phyloP scores from a whole-genome alignment of 2,329 filamentous ascomycete genomes.

The Verticillium longisporum region DNA sequence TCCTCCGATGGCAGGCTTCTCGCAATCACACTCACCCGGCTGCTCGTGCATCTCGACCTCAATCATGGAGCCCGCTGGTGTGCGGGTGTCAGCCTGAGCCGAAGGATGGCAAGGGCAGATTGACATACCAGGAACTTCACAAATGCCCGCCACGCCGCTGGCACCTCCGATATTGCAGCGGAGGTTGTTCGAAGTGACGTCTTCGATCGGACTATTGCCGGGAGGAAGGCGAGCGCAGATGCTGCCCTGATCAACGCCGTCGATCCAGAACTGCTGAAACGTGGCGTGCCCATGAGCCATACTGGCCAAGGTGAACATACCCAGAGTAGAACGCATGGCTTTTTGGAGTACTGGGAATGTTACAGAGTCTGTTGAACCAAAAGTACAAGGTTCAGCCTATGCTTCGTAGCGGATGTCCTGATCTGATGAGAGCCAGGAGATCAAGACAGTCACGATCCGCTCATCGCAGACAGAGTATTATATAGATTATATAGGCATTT shows the following conservation, averaged over 20 bases:
- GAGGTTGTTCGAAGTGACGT: conserved; percentile 30
- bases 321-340: conserved; percentile 10
- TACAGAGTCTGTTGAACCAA: too few relatives aligned
- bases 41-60: conserved; percentile 42
- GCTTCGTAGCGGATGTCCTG: background rate
- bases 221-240: conserved; percentile 11
- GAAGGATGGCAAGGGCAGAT: background rate
- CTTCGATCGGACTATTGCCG: conserved; percentile 33
- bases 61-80: conserved; percentile 26
- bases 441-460: too few relatives aligned
- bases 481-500: background rate
- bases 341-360: background rate
- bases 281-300: conserved; percentile 34
- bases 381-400: background rate
- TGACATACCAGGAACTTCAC: background rate
- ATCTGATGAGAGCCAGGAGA: background rate
- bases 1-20: conserved; percentile 42
- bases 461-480: background rate
- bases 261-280: conserved; percentile 42
- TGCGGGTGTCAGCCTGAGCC: conserved; percentile 1
- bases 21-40: conserved; percentile 32
- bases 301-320: conserved; percentile 9
- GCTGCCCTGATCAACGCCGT: conserved; percentile 18
- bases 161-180: conserved; percentile 33
- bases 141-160: conserved; percentile 22